Evolutionary conservation across 495 filamentous ascomycete species (phyloP), one percentile per base, ranked within the genome.

Genomic region (Penicillium maclennaniae): DNA sequence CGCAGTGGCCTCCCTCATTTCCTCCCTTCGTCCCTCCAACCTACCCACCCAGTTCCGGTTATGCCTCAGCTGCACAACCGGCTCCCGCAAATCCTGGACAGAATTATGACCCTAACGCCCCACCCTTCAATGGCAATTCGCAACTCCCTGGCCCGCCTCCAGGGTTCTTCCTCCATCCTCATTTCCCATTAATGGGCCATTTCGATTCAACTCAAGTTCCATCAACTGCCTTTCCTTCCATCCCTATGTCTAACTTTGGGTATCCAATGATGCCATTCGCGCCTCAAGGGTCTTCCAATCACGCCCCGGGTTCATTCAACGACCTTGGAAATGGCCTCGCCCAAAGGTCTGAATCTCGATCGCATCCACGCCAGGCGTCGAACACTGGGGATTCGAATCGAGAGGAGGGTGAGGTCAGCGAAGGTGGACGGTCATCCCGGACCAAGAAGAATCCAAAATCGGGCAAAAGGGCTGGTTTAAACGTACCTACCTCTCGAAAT

Each of bases 341-440:
- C 16, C 23, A 27, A 36, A 21, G 38, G 17, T 54, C 47, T 14
- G 53, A 56, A 4, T 47, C 51, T 7, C 59, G 55, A 9, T 20
- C 28, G 2, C 34, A 50, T 28, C 47, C 16, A 1, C 45, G 51
- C 36, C n/a, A 45, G 8, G 45, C 1, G 7, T 48, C 58, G 8
- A 49, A 46, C 7, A 36, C 44, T 0, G 49, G 63, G 23, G 42
- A 65, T 42, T 36, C 23, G 2, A 56, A 69, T 47, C 75, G 79
- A 28, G 88, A 93, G 54, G 88, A 92, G 60, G 87, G 87, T 1
- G 88, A 92, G 61, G 60, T 91, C 16, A 88, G 84, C 56, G 87
- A 91, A 53, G 77, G 74, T 38, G 75, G 78, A 44, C 70, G 73
- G 19, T 58, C 59, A 39, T 47, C 62, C 34, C 52, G 25, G 3